phyloP scores from a whole-genome alignment of 2,329 filamentous ascomycete genomes.

The Beauveria brongniartii region DNA sequence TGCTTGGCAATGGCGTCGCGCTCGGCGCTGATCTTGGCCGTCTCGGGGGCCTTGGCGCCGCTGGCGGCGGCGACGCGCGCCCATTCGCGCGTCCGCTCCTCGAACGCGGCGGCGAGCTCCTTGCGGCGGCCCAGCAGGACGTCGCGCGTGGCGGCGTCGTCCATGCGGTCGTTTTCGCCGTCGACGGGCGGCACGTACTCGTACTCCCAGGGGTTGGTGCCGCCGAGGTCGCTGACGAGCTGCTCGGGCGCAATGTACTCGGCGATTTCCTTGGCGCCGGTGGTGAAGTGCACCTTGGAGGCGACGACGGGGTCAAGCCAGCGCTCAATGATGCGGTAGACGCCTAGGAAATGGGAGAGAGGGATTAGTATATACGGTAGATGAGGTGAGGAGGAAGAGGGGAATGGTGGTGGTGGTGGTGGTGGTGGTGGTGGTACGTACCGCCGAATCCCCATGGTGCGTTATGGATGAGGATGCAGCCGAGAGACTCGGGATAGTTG shows the following conservation, averaged over 20 bases:
- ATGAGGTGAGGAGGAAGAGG: too few relatives aligned
- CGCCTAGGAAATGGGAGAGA: slow-evolving; percentile 36
- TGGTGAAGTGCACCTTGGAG: slow-evolving; percentile 82
- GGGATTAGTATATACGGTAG: slow-evolving; percentile 14
- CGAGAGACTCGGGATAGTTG: slow-evolving; percentile 84
- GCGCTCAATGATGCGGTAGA: slow-evolving; percentile 82
- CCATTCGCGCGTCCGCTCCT: slow-evolving; percentile 67
- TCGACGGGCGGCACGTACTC: slow-evolving; percentile 62
- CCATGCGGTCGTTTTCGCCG: slow-evolving; percentile 65
- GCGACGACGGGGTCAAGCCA: slow-evolving; percentile 92
- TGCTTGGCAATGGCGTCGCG: slow-evolving; percentile 50
- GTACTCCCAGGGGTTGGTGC: slow-evolving; percentile 74
- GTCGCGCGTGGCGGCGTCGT: slow-evolving; percentile 50
- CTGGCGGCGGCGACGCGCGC: slow-evolving; percentile 33
- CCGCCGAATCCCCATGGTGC: slow-evolving; percentile 87
- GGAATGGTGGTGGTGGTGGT: slow-evolving; percentile 3
- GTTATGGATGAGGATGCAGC: slow-evolving; percentile 79
- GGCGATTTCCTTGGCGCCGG: slow-evolving; percentile 63
- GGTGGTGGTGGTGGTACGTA: slow-evolving; percentile 25
- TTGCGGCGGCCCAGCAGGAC: slow-evolving; percentile 53
- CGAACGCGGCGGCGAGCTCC: slow-evolving; percentile 57
- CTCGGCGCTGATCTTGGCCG: slow-evolving; percentile 39
- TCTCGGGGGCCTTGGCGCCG: slow-evolving; percentile 33
- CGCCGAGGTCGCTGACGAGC: slow-evolving; percentile 71
- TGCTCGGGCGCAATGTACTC: slow-evolving; percentile 58